Evolutionary conservation across 805 yeast species (phyloP).

Genomic region (Ogataea ramenticola): DNA sequence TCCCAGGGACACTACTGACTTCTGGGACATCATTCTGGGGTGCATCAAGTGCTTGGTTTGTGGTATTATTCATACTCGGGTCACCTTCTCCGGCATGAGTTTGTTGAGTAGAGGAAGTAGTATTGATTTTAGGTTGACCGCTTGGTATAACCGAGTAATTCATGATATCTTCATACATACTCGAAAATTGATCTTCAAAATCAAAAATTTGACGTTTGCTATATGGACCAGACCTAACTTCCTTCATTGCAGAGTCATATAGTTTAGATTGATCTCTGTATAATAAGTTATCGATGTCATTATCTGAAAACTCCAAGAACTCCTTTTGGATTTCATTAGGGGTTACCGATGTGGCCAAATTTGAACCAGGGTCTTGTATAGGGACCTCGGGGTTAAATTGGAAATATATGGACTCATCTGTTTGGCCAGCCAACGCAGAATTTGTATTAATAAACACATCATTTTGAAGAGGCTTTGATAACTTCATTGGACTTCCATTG

Average conservation of each 20-base stretch:
- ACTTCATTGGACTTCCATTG: background rate
- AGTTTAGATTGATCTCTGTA: background rate
- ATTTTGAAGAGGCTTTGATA: no score
- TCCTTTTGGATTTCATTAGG: background rate
- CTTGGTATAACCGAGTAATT: no score
- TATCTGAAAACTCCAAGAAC: background rate
- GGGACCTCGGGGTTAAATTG: no score
- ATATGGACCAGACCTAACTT: background rate
- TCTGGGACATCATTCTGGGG: background rate
- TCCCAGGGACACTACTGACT: background rate
- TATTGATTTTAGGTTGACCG: no score
- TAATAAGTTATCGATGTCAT: background rate
- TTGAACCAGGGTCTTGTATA: no score
- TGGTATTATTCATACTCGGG: no score
- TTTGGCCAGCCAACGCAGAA: no score
- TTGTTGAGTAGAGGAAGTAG: no score
- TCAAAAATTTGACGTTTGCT: background rate
- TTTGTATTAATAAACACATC: no score
- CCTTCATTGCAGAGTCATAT: background rate
- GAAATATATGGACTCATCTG: no score
- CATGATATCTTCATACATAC: background rate
- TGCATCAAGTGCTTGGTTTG: no score
- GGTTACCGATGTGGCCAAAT: background rate
- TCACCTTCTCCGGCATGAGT: no score
- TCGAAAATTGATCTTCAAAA: background rate